A percentile compares a stretch with the other conserved stretches of the same genome.
Conservation (phyloP, 1,284 basidiomycete species). For the Sphaerobolus stellatus region DNA sequence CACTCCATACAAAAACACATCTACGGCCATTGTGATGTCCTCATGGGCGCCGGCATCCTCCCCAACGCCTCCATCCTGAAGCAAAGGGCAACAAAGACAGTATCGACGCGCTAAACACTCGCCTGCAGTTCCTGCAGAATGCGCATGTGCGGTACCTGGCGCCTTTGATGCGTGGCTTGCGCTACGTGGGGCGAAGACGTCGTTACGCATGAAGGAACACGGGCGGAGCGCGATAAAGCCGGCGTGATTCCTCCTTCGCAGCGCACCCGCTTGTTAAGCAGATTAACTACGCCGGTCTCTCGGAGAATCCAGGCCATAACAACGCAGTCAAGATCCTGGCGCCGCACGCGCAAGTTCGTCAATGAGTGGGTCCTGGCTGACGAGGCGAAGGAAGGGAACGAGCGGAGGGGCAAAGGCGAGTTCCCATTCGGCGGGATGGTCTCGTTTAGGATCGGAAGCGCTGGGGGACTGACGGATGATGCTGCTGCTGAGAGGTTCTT, state of each 20-base stretch:
- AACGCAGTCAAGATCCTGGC: too few species aligned
- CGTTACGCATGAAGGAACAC: conserved; percentile 84
- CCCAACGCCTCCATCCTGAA: too few species aligned
- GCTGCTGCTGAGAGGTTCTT: conserved; percentile 80
- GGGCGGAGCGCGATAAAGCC: conserved; percentile 81
- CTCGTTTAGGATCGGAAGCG: conserved; percentile 70
- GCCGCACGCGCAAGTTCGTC: too few species aligned
- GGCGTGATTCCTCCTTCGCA: conserved; percentile 66
- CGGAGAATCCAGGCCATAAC: conserved; percentile 54
- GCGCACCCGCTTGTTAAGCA: conserved; percentile 58
- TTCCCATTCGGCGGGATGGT: conserved; percentile 91
- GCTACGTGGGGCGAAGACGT: conserved; percentile 89
- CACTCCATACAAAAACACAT: too few species aligned
- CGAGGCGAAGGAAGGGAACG: too few species aligned
- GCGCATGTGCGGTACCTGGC: conserved; percentile 84
- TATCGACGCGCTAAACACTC: too few species aligned
- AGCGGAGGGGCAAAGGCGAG: conserved; percentile 40
- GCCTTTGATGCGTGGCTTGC: conserved; percentile 91
- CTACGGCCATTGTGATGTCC: too few species aligned
- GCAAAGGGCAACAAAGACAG: too few species aligned
- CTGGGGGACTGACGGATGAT: too few species aligned
- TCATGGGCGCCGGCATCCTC: too few species aligned
- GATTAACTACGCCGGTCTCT: conserved; percentile 87
- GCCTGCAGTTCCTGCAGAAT: conserved; percentile 97
- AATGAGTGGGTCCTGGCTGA: too few species aligned